phyloP scores from a whole-genome alignment of 140 eudicot genomes.

The Erigeron philadelphicus region DNA sequence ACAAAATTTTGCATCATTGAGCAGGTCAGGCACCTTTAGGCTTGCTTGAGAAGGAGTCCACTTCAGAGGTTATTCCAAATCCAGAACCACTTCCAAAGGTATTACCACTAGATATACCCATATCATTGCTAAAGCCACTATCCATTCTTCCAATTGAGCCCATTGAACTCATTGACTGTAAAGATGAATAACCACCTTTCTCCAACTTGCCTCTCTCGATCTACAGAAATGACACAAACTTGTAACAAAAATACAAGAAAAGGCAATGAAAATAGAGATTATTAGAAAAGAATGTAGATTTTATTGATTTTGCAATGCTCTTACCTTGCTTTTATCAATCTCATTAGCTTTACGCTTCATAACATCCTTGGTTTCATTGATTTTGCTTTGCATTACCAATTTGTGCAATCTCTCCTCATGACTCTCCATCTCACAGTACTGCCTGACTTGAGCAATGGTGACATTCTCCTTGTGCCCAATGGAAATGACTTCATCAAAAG shows the following conservation, averaged over 20 bases:
- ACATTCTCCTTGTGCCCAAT: conserved; percentile 82
- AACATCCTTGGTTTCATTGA: conserved; percentile 64
- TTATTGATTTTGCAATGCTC: background rate
- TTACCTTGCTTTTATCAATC: conserved; percentile 74
- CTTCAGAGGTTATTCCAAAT: conserved; percentile 53
- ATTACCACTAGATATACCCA: conserved; percentile 45
- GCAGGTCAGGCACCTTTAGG: conserved; percentile 52
- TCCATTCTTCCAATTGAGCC: conserved; percentile 43
- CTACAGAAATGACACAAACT: conserved; percentile 32
- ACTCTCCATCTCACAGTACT: conserved; percentile 87
- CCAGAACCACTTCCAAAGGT: conserved; percentile 72
- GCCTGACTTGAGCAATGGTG: conserved; percentile 75
- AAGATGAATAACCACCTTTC: conserved; percentile 59
- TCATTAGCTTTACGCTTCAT: conserved; percentile 80
- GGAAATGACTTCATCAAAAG: conserved; percentile 72
- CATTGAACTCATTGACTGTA: conserved; percentile 63
- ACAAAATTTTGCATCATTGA: background rate
- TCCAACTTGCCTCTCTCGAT: conserved; percentile 58
- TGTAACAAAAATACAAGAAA: background rate
- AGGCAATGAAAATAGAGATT: background rate
- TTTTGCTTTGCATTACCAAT: conserved; percentile 55
- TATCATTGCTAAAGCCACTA: conserved; percentile 53
- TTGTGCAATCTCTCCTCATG: conserved; percentile 75
- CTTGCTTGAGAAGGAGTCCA: conserved; percentile 57
- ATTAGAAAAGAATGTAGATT: background rate